phyloP scores from a whole-genome alignment of 495 filamentous ascomycete genomes.

The Venustampulla echinocandica region DNA sequence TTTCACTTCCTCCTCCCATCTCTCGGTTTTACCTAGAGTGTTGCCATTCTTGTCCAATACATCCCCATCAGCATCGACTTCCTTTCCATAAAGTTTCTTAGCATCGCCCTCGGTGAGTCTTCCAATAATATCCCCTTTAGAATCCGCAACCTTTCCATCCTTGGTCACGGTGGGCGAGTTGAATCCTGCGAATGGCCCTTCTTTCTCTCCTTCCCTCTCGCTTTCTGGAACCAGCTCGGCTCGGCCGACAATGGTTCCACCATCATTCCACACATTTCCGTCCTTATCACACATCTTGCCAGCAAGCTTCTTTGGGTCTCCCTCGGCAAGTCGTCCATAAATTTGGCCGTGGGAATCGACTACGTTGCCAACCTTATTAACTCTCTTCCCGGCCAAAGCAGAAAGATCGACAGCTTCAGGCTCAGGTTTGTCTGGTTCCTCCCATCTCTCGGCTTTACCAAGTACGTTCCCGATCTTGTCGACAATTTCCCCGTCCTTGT shows the following conservation, averaged over 20 bases:
- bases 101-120: slow-evolving; percentile 64
- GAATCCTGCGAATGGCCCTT: slow-evolving; percentile 74
- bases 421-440: slow-evolving; percentile 43
- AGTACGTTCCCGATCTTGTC: slow-evolving; percentile 73
- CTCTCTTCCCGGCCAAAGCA: slow-evolving; percentile 66
- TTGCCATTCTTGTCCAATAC: slow-evolving; percentile 78
- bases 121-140: slow-evolving; percentile 59
- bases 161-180: slow-evolving; percentile 63
- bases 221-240: slow-evolving; percentile 72
- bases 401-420: slow-evolving; percentile 49
- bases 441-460: slow-evolving; percentile 65
- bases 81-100: slow-evolving; percentile 61
- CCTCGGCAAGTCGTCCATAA: slow-evolving; percentile 66
- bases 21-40: slow-evolving; percentile 68
- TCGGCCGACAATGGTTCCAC: slow-evolving; percentile 66
- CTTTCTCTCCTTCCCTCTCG: slow-evolving; percentile 55
- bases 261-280: slow-evolving; percentile 73
- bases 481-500: slow-evolving; percentile 76
- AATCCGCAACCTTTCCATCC: slow-evolving; percentile 61
- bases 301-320: slow-evolving; percentile 58
- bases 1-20: slow-evolving; percentile 72
- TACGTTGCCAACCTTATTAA: slow-evolving; percentile 66
- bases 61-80: slow-evolving; percentile 73
- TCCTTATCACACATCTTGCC: slow-evolving; percentile 76
- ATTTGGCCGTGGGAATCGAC: slow-evolving; percentile 69